Evolutionary conservation across 345 rosid species (phyloP).

Genomic region (Erodium maritimum): DNA sequence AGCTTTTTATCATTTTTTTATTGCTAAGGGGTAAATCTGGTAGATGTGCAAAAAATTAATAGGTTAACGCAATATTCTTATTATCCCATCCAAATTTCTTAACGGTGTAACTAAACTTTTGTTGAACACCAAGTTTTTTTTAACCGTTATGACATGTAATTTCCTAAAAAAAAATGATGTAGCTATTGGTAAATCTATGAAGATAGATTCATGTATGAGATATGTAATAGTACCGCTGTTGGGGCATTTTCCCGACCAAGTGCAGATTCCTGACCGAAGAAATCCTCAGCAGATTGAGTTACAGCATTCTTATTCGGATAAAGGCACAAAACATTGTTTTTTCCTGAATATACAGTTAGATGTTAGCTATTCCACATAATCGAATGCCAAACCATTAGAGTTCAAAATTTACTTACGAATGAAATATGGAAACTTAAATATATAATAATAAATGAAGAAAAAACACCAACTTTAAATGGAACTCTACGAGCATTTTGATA

Average conservation of each 20-base stretch:
- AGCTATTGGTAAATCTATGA: neutral
- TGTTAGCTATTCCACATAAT: neutral
- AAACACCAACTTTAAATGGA: neutral
- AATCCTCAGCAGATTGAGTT: conserved; percentile 43
- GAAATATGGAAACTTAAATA: neutral
- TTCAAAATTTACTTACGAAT: neutral
- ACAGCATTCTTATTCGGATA: conserved; percentile 71
- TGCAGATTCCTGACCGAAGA: conserved; percentile 26
- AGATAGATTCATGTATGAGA: neutral
- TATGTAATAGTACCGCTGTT: conserved; percentile 21
- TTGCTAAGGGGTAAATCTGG: no score
- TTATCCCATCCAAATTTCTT: no score
- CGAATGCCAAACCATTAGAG: neutral
- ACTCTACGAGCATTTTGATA: neutral
- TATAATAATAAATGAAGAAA: neutral
- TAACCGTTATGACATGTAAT: no score
- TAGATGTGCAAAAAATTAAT: no score
- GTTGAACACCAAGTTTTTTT: no score
- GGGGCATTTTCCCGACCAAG: conserved; percentile 19
- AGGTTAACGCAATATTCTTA: no score
- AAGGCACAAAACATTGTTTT: conserved; percentile 68
- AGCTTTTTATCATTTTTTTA: no score
- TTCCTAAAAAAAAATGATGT: no score
- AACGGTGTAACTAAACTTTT: no score
- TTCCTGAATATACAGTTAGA: conserved; percentile 35